These are phyloP conservation scores for Prunus davidiana DNA, from an alignment of 306 rosid species.

Conservation along the genomic window DNA sequence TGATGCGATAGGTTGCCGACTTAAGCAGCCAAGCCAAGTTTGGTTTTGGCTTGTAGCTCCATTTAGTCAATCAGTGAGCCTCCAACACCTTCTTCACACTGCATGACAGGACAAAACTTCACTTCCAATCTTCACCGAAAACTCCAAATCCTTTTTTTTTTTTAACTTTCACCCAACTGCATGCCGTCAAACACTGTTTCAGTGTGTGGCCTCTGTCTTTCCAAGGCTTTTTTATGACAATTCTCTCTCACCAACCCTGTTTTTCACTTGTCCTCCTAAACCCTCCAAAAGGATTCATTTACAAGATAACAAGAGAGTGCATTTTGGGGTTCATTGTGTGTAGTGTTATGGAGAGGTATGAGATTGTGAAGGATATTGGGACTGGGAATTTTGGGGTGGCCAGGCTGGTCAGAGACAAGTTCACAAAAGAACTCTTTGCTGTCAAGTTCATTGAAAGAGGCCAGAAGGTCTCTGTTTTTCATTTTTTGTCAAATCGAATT, in stretches of 20 bases:
- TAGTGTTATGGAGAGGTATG: constrained; percentile 64
- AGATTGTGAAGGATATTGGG: constrained; percentile 73
- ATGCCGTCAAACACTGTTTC: not conserved
- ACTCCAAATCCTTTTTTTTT: too few relatives aligned
- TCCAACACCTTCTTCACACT: too few relatives aligned
- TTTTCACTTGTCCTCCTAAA: not conserved
- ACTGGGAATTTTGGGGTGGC: constrained; percentile 85
- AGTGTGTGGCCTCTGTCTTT: not conserved
- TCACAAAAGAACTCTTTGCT: constrained; percentile 53
- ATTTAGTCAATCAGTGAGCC: too few relatives aligned
- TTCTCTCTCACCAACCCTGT: not conserved
- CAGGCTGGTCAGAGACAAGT: constrained; percentile 51
- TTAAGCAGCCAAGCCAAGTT: too few relatives aligned
- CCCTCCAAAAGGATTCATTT: not conserved
- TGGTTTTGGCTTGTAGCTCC: too few relatives aligned
- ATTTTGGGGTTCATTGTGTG: not conserved
- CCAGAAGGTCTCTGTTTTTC: constrained; percentile 52
- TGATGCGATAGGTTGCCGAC: too few relatives aligned
- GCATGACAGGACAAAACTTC: too few relatives aligned
- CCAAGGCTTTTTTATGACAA: not conserved
- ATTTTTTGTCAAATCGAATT: not conserved
- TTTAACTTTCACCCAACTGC: too few relatives aligned
- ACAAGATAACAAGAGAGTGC: not conserved
- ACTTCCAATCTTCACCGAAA: too few relatives aligned
- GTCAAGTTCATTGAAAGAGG: constrained; percentile 88